phyloP scores from a whole-genome alignment of 352 stramenopile genomes.

The Blastocystis hominis region DNA sequence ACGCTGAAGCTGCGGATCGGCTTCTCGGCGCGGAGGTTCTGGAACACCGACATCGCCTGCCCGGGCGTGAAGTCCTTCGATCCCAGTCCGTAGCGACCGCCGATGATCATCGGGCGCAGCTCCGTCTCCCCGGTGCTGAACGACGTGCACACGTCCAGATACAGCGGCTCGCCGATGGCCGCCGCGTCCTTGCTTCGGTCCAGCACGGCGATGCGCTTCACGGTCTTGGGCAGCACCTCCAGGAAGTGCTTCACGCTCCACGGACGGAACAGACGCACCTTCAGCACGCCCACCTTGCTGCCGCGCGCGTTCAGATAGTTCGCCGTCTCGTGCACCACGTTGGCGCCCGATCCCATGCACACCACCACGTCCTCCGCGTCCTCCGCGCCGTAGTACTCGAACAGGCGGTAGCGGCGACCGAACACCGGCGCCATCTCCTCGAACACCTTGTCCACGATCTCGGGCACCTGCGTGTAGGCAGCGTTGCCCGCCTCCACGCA shows the following conservation, averaged over 20 bases:
- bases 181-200: constrained; percentile 77
- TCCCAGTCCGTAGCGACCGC: constrained; percentile 69
- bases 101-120: constrained; percentile 69
- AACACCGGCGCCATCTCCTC: constrained; percentile 70
- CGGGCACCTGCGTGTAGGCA: constrained; percentile 69
- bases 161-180: constrained; percentile 77
- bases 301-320: constrained; percentile 74
- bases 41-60: constrained; percentile 70
- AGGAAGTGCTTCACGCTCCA: constrained; percentile 75
- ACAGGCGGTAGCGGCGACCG: constrained; percentile 71
- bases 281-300: constrained; percentile 74
- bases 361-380: constrained; percentile 75
- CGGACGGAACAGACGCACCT: constrained; percentile 78
- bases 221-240: constrained; percentile 68
- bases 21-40: constrained; percentile 67
- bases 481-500: constrained; percentile 73
- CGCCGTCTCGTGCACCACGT: constrained; percentile 75
- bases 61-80: constrained; percentile 74
- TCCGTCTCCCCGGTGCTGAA: constrained; percentile 72
- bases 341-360: constrained; percentile 77
- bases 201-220: constrained; percentile 76
- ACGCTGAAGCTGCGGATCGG: constrained; percentile 71
- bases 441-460: constrained; percentile 72
- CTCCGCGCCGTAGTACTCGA: constrained; percentile 78
- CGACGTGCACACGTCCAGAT: constrained; percentile 77